Percentiles rank a stretch among this genome's conserved stretches.
Evolutionary conservation across 164 flowering plant species (phyloP).

Genomic region (Kingdonia uniflora): DNA sequence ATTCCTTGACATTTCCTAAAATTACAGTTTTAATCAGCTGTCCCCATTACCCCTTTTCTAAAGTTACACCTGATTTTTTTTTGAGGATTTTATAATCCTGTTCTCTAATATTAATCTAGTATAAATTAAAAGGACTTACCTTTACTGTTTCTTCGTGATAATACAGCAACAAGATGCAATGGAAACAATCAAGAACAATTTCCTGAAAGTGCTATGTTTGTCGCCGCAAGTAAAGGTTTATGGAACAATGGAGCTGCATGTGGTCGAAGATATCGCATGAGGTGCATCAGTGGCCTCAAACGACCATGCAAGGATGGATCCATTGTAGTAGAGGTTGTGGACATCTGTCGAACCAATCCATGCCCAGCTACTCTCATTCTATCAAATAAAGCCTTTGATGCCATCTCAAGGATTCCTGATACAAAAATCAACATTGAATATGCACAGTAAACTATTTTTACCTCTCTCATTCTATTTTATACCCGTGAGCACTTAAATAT

Average conservation of each 20-base stretch:
- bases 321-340: constrained; percentile 39
- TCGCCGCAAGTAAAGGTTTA: constrained; percentile 34
- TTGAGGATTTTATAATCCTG: not conserved
- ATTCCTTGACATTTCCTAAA: no score
- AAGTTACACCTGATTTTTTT: no score
- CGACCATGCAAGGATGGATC: constrained; percentile 38
- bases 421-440: constrained; percentile 36
- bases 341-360: constrained; percentile 28
- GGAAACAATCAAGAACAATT: constrained; percentile 32
- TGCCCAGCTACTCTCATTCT: constrained; percentile 39
- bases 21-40: no score
- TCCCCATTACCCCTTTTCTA: no score
- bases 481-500: no score
- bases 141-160: not conserved
- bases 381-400: constrained; percentile 36
- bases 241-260: constrained; percentile 77
- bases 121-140: no score
- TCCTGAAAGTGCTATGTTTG: constrained; percentile 36
- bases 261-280: constrained; percentile 35
- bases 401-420: constrained; percentile 23
- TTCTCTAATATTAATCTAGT: no score
- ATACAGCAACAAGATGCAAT: constrained; percentile 44
- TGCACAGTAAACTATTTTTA: constrained; percentile 19
- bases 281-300: constrained; percentile 43
- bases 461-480: not conserved